phyloP scores from a whole-genome alignment of 176 grass and related monocot genomes.

The Urochloa ruziziensis region DNA sequence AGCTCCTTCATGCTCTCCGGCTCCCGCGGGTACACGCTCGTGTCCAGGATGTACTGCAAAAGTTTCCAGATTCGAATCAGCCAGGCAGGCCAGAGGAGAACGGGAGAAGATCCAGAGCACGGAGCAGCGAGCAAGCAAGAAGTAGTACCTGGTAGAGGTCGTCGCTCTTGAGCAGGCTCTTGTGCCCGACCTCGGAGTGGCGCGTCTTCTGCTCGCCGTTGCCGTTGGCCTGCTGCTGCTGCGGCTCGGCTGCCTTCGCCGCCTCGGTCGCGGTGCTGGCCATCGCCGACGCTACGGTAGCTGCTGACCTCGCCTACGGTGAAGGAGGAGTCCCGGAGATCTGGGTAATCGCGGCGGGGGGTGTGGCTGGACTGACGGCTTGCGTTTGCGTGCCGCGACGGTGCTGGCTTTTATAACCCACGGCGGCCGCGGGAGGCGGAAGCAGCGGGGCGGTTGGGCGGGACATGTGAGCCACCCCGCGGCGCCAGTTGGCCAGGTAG shows the following conservation, averaged over 20 bases:
- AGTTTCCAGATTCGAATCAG: too few relatives aligned
- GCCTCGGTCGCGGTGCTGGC: constrained; percentile 34
- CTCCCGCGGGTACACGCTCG: constrained; percentile 80
- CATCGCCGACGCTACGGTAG: constrained; percentile 1
- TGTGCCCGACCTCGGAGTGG: constrained; percentile 82
- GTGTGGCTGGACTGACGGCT: background rate
- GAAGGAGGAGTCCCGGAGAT: constrained; percentile 3
- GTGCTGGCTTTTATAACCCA: background rate
- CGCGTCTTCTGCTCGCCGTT: constrained; percentile 67
- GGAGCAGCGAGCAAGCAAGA: background rate
- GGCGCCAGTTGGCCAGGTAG: background rate
- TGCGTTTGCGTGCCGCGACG: background rate
- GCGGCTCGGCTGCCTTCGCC: background rate
- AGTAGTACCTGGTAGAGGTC: constrained; percentile 82
- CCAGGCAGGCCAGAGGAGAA: background rate
- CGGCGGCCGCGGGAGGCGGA: background rate
- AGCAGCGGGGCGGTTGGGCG: background rate
- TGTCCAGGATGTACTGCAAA: constrained; percentile 81
- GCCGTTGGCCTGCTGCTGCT: constrained; percentile 34
- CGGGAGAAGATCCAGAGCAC: background rate
- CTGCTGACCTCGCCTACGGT: too few relatives aligned
- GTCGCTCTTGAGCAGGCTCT: constrained; percentile 93
- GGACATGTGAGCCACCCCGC: background rate
- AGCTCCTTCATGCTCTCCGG: constrained; percentile 90
- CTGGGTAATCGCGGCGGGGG: background rate